Percentiles rank a stretch among this genome's conserved stretches.
These are phyloP conservation scores for Penicillium carneum DNA, from an alignment of 2,329 filamentous ascomycete species.

Conservation along the genomic window DNA sequence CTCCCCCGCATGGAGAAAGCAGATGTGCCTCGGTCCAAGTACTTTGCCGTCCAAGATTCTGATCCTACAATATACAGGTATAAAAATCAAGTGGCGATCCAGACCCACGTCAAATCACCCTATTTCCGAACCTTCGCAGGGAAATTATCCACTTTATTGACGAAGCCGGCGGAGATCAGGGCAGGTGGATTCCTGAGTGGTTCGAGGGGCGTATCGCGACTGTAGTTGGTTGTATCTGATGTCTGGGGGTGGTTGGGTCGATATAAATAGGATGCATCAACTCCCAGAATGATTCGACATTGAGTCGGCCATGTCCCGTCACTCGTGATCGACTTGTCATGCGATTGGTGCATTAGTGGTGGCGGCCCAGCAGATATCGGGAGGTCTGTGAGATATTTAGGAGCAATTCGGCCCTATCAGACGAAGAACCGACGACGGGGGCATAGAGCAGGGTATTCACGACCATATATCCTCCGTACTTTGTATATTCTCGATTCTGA, in stretches of 20 bases:
- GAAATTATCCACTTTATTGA: constrained; percentile 29
- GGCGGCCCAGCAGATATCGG: constrained; percentile 3
- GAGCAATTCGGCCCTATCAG: constrained; percentile 14
- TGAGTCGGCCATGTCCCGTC: constrained; percentile 7
- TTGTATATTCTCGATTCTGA: too few species aligned
- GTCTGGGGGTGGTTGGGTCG: not conserved
- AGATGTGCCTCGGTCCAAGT: constrained; percentile 27
- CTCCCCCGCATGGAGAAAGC: constrained; percentile 3
- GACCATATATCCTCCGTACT: too few species aligned
- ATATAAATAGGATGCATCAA: constrained; percentile 30
- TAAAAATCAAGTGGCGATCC: constrained; percentile 37
- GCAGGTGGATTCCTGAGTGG: constrained; percentile 32
- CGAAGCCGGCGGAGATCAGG: constrained; percentile 37
- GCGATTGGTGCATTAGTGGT: constrained; percentile 32
- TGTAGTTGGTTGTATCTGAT: constrained; percentile 22
- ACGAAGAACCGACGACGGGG: not conserved
- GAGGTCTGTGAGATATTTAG: constrained; percentile 12
- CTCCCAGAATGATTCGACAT: constrained; percentile 5
- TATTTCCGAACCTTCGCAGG: constrained; percentile 37
- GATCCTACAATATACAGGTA: constrained; percentile 31
- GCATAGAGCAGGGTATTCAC: too few species aligned
- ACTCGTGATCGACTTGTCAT: constrained; percentile 30
- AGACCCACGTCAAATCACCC: constrained; percentile 35
- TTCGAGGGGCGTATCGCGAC: constrained; percentile 34
- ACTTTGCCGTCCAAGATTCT: constrained; percentile 5